A percentile compares a stretch with the other conserved stretches of the same genome.
Evolutionary conservation across 169 alveolate genomes (phyloP).

Genomic region (Pseudocohnilembus persalinus): DNA sequence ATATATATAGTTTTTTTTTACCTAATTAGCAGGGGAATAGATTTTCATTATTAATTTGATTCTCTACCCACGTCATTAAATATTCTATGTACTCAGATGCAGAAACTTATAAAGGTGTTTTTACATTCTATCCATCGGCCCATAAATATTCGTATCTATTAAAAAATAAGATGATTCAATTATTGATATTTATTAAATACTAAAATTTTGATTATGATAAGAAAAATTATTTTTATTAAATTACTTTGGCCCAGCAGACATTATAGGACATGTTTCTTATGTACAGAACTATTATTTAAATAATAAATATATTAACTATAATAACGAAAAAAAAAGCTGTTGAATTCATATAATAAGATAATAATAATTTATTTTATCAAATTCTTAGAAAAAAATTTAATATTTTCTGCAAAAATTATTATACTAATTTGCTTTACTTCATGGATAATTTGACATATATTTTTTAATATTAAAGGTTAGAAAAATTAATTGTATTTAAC

Average conservation of each 20-base stretch:
- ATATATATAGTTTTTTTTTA: not conserved
- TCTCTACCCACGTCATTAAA: slow-evolving; percentile 91
- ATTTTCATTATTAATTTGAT: slow-evolving; percentile 80
- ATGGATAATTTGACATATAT: too few relatives aligned
- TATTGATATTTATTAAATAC: not conserved
- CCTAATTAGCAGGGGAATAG: slow-evolving; percentile 81
- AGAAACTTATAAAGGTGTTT: slow-evolving; percentile 83
- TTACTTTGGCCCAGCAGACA: slow-evolving; percentile 90
- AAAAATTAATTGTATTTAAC: too few relatives aligned
- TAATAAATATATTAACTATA: too few relatives aligned
- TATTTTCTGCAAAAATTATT: not conserved
- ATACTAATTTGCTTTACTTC: too few relatives aligned
- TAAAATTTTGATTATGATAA: not conserved
- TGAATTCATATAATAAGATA: too few relatives aligned
- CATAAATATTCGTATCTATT: slow-evolving; percentile 79
- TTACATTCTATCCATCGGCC: slow-evolving; percentile 89
- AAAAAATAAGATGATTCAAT: not conserved
- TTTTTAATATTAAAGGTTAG: too few relatives aligned
- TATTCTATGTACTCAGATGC: slow-evolving; percentile 86
- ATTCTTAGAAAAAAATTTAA: too few relatives aligned
- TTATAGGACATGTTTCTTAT: slow-evolving; percentile 84
- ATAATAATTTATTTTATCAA: too few relatives aligned
- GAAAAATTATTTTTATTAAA: not conserved
- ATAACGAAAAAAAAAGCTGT: too few relatives aligned
- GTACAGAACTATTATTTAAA: slow-evolving; percentile 74